phyloP scores from a whole-genome alignment of 2,329 filamentous ascomycete genomes.

The Fusarium longipes region DNA sequence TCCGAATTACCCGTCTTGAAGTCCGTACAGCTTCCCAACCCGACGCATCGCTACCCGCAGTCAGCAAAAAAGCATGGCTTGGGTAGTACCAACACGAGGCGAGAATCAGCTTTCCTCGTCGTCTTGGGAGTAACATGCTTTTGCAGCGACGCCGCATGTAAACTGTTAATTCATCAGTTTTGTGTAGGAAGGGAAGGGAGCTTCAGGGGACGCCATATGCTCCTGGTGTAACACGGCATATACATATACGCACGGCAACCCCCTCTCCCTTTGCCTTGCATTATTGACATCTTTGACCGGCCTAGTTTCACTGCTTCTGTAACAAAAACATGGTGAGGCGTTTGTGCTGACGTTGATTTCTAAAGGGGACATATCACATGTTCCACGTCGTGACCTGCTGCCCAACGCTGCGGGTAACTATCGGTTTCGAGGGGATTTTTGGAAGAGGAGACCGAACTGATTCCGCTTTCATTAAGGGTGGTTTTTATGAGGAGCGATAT shows the following conservation, averaged over 20 bases:
- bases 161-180: neutral
- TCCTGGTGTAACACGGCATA: conserved; percentile 27
- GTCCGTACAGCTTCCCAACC: neutral
- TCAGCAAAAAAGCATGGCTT: conserved; percentile 3
- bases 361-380: conserved; percentile 19
- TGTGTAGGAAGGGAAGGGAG: neutral
- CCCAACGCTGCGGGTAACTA: neutral
- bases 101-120: conserved; percentile 9
- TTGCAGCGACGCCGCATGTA: conserved; percentile 7
- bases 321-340: conserved; percentile 5
- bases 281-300: conserved; percentile 31
- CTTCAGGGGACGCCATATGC: conserved; percentile 6
- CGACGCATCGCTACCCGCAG: neutral
- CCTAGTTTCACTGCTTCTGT: conserved; percentile 33
- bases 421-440: neutral
- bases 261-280: neutral
- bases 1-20: neutral
- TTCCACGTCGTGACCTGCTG: conserved; percentile 12
- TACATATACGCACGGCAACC: conserved; percentile 11
- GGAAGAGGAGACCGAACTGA: neutral
- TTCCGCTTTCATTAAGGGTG: neutral
- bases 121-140: neutral
- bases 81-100: conserved; percentile 16
- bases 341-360: conserved; percentile 6
- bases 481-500: neutral